Conservation (phyloP, 768 basidiomycete genomes). For the Psilocybe subaeruginosa region DNA sequence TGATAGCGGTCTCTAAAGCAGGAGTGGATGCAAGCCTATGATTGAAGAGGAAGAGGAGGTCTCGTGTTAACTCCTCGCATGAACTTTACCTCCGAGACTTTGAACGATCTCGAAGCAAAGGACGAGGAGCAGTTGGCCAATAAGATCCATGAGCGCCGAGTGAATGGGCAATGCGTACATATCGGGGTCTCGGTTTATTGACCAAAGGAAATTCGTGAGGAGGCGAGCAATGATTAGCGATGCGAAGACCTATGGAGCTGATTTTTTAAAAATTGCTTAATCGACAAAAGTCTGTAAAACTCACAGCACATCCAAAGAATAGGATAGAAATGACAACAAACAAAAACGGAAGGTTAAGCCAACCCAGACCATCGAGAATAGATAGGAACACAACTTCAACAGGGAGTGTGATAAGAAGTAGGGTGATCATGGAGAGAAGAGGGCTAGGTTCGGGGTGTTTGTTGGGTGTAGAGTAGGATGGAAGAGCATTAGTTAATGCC, state of each 20-base stretch:
- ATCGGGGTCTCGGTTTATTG: constrained; percentile 79
- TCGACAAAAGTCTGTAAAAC: constrained; percentile 29
- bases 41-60: background rate
- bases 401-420: constrained; percentile 78
- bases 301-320: constrained; percentile 79
- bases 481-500: constrained; percentile 27
- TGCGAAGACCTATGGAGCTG: constrained; percentile 56
- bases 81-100: constrained; percentile 38
- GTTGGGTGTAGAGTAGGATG: constrained; percentile 20
- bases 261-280: constrained; percentile 4
- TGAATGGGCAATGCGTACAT: constrained; percentile 94
- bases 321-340: constrained; percentile 70
- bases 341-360: constrained; percentile 72
- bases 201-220: constrained; percentile 82
- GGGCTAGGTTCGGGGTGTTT: constrained; percentile 41
- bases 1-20: background rate
- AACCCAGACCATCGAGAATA: constrained; percentile 68
- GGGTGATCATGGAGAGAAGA: constrained; percentile 63
- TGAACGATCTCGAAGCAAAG: constrained; percentile 72
- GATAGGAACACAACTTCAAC: constrained; percentile 76
- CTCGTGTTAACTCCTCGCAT: constrained; percentile 6
- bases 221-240: constrained; percentile 69
- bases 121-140: constrained; percentile 82
- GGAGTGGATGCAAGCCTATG: background rate
- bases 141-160: constrained; percentile 84